These are phyloP conservation scores for Dianthus caryophyllus DNA, from an alignment of 148 eudicot species.

Conservation along the genomic window DNA sequence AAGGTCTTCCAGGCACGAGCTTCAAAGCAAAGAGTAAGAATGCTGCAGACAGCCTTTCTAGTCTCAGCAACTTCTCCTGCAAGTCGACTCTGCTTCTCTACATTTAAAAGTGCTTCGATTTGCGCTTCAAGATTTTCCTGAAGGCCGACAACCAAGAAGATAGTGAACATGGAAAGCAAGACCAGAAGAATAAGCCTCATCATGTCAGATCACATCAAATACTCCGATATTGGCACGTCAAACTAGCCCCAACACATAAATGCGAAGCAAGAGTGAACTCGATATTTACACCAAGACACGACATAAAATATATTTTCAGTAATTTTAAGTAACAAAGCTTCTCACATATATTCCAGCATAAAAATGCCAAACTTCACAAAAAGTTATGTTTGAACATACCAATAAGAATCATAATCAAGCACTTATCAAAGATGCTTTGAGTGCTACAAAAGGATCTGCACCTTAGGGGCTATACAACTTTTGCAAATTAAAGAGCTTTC, in stretches of 20 bases:
- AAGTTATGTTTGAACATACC: neutral
- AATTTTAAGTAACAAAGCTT: slow-evolving; percentile 1
- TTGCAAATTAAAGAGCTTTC: neutral
- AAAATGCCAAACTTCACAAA: neutral
- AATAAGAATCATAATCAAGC: neutral
- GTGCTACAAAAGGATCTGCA: too few relatives aligned
- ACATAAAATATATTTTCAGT: neutral
- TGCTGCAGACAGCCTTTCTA: slow-evolving; percentile 65
- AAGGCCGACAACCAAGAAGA: neutral
- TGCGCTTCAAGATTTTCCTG: slow-evolving; percentile 55
- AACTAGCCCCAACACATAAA: neutral
- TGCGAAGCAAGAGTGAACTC: neutral
- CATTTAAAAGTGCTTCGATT: slow-evolving; percentile 71
- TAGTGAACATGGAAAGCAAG: neutral
- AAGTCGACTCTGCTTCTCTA: slow-evolving; percentile 85
- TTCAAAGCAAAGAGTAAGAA: slow-evolving; percentile 68
- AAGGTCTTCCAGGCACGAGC: slow-evolving; percentile 79
- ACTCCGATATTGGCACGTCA: neutral
- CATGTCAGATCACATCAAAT: neutral
- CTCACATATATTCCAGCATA: too few relatives aligned
- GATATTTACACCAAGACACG: slow-evolving; percentile 2
- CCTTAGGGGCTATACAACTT: neutral
- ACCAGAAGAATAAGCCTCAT: neutral
- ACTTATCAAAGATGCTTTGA: neutral
- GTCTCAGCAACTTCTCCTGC: slow-evolving; percentile 75